Percentiles rank a stretch among this genome's conserved stretches.
Evolutionary conservation across 257 asterid species (phyloP).

Genomic region (Fraxinus anomala): DNA sequence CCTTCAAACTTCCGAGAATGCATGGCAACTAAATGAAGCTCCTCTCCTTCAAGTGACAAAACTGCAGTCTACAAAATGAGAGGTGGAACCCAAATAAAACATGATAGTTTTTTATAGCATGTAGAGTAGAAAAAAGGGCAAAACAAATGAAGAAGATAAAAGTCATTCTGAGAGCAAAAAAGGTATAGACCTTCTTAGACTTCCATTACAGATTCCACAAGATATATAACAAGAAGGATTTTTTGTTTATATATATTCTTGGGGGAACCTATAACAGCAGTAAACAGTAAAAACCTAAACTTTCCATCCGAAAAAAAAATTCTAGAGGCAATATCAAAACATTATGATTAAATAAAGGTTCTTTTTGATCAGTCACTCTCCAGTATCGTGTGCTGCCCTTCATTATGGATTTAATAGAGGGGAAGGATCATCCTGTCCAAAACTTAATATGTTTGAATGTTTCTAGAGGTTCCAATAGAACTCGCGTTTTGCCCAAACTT

Average conservation of each 20-base stretch:
- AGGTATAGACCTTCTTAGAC: not conserved
- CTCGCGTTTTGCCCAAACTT: not conserved
- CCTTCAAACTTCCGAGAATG: constrained; percentile 72
- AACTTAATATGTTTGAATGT: not conserved
- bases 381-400: not conserved
- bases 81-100: not conserved
- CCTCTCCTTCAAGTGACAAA: constrained; percentile 65
- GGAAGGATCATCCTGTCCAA: not conserved
- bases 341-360: not conserved
- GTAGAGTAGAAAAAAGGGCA: not conserved
- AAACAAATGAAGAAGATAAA: constrained; percentile 9
- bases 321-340: not conserved
- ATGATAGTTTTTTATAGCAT: not conserved
- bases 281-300: not conserved
- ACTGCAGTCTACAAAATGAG: constrained; percentile 70
- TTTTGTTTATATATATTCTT: not conserved
- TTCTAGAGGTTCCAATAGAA: not conserved
- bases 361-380: not conserved
- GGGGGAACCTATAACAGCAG: not conserved
- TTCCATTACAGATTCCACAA: not conserved
- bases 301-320: not conserved
- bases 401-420: not conserved
- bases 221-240: not conserved
- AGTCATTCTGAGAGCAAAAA: not conserved
- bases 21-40: constrained; percentile 94